A percentile compares a stretch with the other conserved stretches of the same genome.
phyloP scores from a whole-genome alignment of 1,284 basidiomycete genomes.

The Apiotrichum brassicae region DNA sequence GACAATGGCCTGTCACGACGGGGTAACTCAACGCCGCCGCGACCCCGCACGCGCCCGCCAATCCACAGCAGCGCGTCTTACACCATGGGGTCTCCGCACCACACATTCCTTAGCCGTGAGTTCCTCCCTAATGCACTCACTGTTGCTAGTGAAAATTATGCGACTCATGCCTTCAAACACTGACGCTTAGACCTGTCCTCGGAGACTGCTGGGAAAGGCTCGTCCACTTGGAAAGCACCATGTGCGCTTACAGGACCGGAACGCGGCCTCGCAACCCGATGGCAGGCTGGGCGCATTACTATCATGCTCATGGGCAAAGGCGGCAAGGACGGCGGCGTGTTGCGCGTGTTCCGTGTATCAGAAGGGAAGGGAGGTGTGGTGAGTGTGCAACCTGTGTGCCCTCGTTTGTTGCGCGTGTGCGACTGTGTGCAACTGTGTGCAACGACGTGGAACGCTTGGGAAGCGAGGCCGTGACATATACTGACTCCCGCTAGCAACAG shows the following conservation, averaged over 20 bases:
- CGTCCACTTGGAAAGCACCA: not conserved
- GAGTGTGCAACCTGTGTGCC: not conserved
- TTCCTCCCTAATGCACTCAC: not conserved
- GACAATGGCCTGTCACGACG: not conserved
- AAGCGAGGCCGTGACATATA: not conserved
- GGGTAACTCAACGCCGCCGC: not conserved
- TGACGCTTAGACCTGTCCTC: not conserved
- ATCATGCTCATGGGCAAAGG: slow-evolving; percentile 10
- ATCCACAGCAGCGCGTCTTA: not conserved
- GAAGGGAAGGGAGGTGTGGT: not conserved
- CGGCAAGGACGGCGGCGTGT: slow-evolving; percentile 12
- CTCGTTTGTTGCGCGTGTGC: no score
- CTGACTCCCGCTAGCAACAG: slow-evolving; percentile 1
- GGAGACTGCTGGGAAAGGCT: not conserved
- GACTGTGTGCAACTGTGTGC: no score
- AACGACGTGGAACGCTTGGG: no score
- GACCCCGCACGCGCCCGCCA: not conserved
- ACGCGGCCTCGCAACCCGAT: slow-evolving; percentile 4
- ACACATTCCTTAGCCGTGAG: not conserved
- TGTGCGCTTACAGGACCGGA: slow-evolving; percentile 9
- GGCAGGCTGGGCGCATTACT: slow-evolving; percentile 3
- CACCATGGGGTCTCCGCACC: not conserved
- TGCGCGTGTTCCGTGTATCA: slow-evolving; percentile 7
- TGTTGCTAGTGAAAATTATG: not conserved
- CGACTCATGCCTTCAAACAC: not conserved